Evolutionary conservation across 164 flowering plant genomes (phyloP).

Genomic region (Magnolia sinica): DNA sequence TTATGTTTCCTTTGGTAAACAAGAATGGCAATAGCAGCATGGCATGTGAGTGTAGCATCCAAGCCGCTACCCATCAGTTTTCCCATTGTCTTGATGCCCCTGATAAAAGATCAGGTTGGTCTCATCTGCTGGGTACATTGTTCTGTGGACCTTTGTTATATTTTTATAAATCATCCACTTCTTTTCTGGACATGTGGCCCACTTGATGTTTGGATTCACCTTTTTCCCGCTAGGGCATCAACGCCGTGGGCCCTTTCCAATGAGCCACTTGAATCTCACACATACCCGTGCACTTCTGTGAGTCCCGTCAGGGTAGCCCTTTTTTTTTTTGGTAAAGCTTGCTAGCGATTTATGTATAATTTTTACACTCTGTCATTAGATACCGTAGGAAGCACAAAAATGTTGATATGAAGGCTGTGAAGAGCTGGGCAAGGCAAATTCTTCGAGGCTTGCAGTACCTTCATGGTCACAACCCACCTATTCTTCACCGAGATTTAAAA

Average conservation of each 20-base stretch:
- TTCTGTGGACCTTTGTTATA: neutral
- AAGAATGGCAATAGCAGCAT: neutral
- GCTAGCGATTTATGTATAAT: neutral
- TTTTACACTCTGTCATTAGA: slow-evolving; percentile 25
- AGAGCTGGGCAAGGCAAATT: slow-evolving; percentile 82
- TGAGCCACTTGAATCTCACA: neutral
- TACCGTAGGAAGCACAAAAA: slow-evolving; percentile 66
- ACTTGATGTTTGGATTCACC: neutral
- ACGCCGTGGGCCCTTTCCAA: neutral
- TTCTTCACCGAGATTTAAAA: slow-evolving; percentile 68
- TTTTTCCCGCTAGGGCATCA: neutral
- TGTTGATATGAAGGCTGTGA: slow-evolving; percentile 69
- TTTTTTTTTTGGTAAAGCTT: neutral
- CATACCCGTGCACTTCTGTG: neutral
- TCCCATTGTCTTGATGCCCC: neutral
- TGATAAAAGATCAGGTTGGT: neutral
- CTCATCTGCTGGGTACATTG: neutral
- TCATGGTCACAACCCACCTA: slow-evolving; percentile 61
- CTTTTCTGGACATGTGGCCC: neutral
- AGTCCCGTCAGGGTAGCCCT: neutral
- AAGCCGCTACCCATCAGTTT: neutral
- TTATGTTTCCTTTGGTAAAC: neutral
- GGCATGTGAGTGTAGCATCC: neutral
- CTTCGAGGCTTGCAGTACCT: slow-evolving; percentile 60
- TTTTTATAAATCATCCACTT: neutral